Evolutionary conservation across 257 asterid species (phyloP).

Genomic region (Nicotiana knightiana): DNA sequence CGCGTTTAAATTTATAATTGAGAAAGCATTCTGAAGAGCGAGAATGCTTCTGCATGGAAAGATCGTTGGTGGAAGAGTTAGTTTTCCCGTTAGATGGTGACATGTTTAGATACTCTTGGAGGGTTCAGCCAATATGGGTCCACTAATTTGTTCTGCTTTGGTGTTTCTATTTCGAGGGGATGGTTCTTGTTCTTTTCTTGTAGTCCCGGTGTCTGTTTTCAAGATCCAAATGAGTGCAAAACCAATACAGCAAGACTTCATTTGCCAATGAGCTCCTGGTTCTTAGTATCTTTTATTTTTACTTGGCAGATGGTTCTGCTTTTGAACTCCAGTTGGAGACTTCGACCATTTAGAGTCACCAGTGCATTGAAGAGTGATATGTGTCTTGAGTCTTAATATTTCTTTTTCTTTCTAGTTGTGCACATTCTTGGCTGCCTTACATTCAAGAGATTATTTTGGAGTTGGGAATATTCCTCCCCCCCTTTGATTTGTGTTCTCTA

Average conservation of each 20-base stretch:
- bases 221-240: neutral
- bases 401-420: neutral
- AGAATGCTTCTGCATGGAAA: constrained; percentile 31
- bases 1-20: constrained; percentile 37
- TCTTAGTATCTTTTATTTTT: neutral
- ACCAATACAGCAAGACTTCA: neutral
- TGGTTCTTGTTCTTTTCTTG: constrained; percentile 22
- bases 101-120: constrained; percentile 27
- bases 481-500: neutral
- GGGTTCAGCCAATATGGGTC: constrained; percentile 29
- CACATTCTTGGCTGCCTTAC: neutral
- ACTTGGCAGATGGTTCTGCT: neutral
- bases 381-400: neutral
- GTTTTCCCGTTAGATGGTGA: constrained; percentile 20
- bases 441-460: neutral
- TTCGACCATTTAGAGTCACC: neutral
- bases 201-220: constrained; percentile 5
- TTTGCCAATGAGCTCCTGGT: neutral
- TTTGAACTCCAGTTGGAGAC: neutral
- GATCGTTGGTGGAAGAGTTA: constrained; percentile 32
- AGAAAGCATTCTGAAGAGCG: constrained; percentile 37
- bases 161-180: constrained; percentile 16
- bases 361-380: neutral
- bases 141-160: constrained; percentile 23
- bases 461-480: neutral